A percentile compares a stretch with the other conserved stretches of the same genome.
phyloP scores from a whole-genome alignment of 495 filamentous ascomycete species.

The Aspergillus egyptiacus region DNA sequence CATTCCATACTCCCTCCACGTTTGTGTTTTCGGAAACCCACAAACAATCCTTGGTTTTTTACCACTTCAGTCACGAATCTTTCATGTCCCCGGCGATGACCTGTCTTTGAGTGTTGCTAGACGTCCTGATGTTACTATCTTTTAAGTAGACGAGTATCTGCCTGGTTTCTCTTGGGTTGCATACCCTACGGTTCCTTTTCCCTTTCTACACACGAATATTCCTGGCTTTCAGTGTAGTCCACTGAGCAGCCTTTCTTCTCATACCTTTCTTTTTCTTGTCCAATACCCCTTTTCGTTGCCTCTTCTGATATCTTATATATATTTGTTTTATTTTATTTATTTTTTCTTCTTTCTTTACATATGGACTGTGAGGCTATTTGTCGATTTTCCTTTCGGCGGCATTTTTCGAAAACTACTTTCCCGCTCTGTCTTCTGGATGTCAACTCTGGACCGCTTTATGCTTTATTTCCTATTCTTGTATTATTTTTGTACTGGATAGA shows the following conservation, averaged over 20 bases:
- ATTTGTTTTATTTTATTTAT: background rate
- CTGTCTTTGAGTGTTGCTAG: constrained; percentile 32
- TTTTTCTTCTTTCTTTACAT: background rate
- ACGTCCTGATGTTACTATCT: constrained; percentile 30
- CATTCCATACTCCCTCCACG: too few relatives aligned
- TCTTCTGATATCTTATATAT: constrained; percentile 1
- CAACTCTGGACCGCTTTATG: background rate
- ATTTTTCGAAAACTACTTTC: background rate
- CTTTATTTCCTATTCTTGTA: background rate
- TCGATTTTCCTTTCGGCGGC: too few relatives aligned
- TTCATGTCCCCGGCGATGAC: constrained; percentile 22
- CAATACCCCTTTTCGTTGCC: constrained; percentile 6
- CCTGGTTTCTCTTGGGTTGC: background rate
- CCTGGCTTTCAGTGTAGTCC: background rate
- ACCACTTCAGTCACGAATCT: constrained; percentile 12
- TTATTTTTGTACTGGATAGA: background rate
- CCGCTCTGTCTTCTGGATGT: background rate
- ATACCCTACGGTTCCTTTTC: background rate
- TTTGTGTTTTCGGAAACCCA: constrained; percentile 1
- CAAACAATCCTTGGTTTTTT: background rate
- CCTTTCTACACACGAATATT: background rate
- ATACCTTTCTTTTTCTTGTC: constrained; percentile 5
- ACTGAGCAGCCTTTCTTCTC: constrained; percentile 17
- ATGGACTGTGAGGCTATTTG: too few relatives aligned
- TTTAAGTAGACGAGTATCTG: constrained; percentile 1